Base-by-base conservation (phyloP, 2,329 filamentous ascomycete species). In the Rhinocladiella mackenziei region DNA sequence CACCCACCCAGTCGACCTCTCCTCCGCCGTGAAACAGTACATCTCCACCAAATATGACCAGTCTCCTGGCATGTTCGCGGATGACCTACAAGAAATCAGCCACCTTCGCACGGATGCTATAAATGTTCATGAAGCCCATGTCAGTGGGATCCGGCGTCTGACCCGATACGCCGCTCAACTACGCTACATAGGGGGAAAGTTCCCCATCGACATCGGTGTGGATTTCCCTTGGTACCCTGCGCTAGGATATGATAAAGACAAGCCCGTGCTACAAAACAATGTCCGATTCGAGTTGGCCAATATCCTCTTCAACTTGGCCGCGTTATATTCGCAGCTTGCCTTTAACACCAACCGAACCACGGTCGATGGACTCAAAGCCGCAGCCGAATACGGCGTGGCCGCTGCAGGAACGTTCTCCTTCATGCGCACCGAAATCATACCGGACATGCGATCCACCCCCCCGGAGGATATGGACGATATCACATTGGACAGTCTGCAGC, bases 11-110 rank as follows among this genome's bases (percentile, higher is more conserved):
- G 74, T 95, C 29, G 84, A 84, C 47, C 77, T 97, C 50, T 84
- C 86, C 43, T 75, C 80, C 50, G 85, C 89, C 37, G 89, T 98
- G 63, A 88, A 86, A 54, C 83, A 92, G 63, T 97, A 98, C 71
- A 97, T 98, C 61, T 94, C 89, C 50, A 84, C 81, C 66, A 96
- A 97, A 75, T 97, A 97, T 83, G 91, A 97, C 67, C 92, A 98
- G 65, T 91, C 95, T 63, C 91, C 92, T 23, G 89, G 96, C 66
- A 94, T 95, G 84, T 98, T 98, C 67, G 80, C 81, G 52, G 78
- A 86, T 53, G 92, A 98, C 69, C 80, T 95, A 46, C 81, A 89
- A 61, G 78, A 84, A 54, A 89, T 98, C 59, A 89, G 97, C 62
- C 74, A 79, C 36, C 71, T 97, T 45, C 83, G 92, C 4, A 78